phyloP scores from a whole-genome alignment of 768 basidiomycete species.

The Tylopilus felleus region DNA sequence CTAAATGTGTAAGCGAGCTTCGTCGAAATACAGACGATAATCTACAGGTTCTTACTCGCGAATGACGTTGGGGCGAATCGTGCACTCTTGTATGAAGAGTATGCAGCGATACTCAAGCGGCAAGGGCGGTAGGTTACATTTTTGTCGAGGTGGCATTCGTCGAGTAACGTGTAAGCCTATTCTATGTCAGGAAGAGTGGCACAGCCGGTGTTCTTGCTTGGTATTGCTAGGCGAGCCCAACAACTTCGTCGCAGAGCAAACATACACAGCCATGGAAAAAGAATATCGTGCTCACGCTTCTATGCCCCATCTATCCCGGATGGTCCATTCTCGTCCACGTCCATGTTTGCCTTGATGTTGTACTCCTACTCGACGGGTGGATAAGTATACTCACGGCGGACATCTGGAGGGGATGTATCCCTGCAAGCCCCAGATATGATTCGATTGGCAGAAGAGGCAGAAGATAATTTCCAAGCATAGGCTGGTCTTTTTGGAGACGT shows the following conservation, averaged over 20 bases:
- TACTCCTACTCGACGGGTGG: no score
- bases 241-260: slow-evolving; percentile 74
- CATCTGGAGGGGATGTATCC: no score
- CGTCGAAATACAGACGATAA: slow-evolving; percentile 84
- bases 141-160: slow-evolving; percentile 34
- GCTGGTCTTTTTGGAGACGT: no score
- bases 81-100: slow-evolving; percentile 89
- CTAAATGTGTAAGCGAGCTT: slow-evolving; percentile 94
- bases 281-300: no score
- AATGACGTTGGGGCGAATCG: slow-evolving; percentile 86
- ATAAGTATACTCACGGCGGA: no score
- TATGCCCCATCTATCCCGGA: no score
- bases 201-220: slow-evolving; percentile 87
- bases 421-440: no score
- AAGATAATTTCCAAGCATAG: no score
- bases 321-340: no score
- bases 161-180: not conserved
- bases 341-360: no score
- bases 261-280: no score
- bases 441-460: no score
- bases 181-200: slow-evolving; percentile 62
- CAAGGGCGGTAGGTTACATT: slow-evolving; percentile 61
- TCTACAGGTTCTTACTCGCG: slow-evolving; percentile 85
- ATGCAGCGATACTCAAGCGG: slow-evolving; percentile 78
- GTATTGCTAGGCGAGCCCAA: slow-evolving; percentile 76